Percentiles rank a stretch among this genome's conserved stretches.
Conservation (phyloP, 306 rosid species). For the Inga laurina region DNA sequence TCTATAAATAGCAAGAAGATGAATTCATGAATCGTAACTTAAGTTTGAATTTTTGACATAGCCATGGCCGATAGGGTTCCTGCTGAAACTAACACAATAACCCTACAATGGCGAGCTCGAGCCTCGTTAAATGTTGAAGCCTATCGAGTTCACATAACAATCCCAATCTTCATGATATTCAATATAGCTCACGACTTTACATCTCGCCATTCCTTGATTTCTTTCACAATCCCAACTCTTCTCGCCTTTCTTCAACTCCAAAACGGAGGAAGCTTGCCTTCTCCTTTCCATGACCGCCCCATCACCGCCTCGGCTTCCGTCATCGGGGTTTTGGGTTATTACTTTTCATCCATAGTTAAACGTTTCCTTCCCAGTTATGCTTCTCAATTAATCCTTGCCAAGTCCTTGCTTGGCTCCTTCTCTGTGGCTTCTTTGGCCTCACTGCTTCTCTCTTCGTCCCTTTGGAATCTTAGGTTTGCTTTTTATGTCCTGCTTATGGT, state of each 20-base stretch:
- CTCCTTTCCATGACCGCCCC: background rate
- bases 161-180: background rate
- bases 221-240: background rate
- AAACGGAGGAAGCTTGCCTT: background rate
- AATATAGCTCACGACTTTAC: background rate
- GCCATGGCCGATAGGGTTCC: background rate
- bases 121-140: background rate
- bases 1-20: background rate
- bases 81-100: background rate
- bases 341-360: background rate
- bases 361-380: background rate
- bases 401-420: background rate
- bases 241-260: background rate
- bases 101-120: background rate
- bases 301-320: background rate
- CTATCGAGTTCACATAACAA: background rate
- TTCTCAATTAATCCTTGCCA: background rate
- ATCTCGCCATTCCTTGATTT: background rate
- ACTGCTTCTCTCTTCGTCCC: background rate
- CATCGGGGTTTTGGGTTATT: background rate
- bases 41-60: background rate
- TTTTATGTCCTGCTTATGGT: background rate
- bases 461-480: background rate
- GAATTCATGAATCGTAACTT: background rate
- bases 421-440: background rate